Conservation (phyloP, 345 rosid species). For the Draba incana region DNA sequence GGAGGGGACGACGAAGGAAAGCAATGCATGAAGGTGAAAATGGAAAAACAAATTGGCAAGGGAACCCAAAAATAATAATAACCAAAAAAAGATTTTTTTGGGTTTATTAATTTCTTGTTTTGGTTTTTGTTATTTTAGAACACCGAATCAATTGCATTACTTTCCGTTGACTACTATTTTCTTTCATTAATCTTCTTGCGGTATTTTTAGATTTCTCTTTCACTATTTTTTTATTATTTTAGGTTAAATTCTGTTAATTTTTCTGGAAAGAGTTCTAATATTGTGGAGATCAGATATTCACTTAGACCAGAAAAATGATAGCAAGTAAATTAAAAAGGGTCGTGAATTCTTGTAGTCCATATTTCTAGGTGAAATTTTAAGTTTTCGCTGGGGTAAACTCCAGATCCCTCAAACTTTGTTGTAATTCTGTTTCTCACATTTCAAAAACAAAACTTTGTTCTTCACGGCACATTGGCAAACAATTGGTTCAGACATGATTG, state of each 20-base stretch:
- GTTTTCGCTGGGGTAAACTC: no score
- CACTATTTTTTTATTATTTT: slow-evolving; percentile 8
- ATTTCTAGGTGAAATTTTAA: no score
- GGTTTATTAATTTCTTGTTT: slow-evolving; percentile 20
- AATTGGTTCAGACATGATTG: no score
- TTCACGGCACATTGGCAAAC: no score
- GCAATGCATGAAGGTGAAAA: slow-evolving; percentile 40
- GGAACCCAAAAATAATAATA: slow-evolving; percentile 30
- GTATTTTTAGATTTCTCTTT: slow-evolving; percentile 26
- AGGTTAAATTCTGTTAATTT: slow-evolving; percentile 3
- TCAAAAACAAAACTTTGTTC: no score
- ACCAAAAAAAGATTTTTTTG: slow-evolving; percentile 4
- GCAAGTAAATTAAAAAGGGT: not conserved
- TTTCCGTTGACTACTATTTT: slow-evolving; percentile 39
- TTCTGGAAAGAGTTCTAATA: not conserved
- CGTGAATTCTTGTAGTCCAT: no score
- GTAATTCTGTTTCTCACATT: no score
- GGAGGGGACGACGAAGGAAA: slow-evolving; percentile 41
- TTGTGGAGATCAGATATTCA: not conserved
- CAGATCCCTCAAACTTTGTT: no score
- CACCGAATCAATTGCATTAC: slow-evolving; percentile 39
- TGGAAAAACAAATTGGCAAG: slow-evolving; percentile 24
- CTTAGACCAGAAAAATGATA: not conserved
- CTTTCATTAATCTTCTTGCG: slow-evolving; percentile 17
- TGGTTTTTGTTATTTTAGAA: slow-evolving; percentile 38